Conservation (phyloP, 2,329 filamentous ascomycete species). For the Aspergillus viridinutans region DNA sequence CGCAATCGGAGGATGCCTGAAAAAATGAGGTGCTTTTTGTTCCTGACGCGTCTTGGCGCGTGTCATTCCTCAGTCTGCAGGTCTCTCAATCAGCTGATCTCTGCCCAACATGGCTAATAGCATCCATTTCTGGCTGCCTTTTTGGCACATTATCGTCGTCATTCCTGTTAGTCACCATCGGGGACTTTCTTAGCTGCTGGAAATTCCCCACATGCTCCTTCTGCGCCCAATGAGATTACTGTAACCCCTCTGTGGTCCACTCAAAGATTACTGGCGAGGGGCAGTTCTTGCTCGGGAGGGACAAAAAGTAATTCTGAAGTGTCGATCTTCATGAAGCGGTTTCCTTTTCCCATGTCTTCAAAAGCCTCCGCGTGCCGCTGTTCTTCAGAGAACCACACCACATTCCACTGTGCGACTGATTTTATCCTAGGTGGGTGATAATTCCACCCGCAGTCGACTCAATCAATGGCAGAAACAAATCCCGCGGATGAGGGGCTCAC, state of each 20-base stretch:
- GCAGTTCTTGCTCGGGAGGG: not conserved
- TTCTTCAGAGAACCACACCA: not conserved
- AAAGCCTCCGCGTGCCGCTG: not conserved
- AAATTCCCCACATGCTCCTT: too few relatives aligned
- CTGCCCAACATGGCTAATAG: not conserved
- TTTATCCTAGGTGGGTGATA: slow-evolving; percentile 11
- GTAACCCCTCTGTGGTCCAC: not conserved
- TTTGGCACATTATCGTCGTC: not conserved
- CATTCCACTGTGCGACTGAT: not conserved
- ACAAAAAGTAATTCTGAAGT: not conserved
- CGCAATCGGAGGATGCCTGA: slow-evolving; percentile 4
- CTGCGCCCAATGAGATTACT: not conserved
- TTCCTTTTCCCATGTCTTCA: not conserved
- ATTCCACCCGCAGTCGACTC: slow-evolving; percentile 10
- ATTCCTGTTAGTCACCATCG: not conserved
- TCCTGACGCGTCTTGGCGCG: not conserved
- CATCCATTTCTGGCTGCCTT: not conserved
- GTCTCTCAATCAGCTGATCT: not conserved
- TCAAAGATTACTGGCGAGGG: not conserved
- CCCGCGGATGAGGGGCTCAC: slow-evolving; percentile 3
- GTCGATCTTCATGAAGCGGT: not conserved
- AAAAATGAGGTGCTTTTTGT: not conserved
- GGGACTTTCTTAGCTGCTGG: not conserved
- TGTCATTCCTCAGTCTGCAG: not conserved
- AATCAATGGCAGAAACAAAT: slow-evolving; percentile 13